Conservation (phyloP, 139 green algal species). For the Tetraselmis chui region DNA sequence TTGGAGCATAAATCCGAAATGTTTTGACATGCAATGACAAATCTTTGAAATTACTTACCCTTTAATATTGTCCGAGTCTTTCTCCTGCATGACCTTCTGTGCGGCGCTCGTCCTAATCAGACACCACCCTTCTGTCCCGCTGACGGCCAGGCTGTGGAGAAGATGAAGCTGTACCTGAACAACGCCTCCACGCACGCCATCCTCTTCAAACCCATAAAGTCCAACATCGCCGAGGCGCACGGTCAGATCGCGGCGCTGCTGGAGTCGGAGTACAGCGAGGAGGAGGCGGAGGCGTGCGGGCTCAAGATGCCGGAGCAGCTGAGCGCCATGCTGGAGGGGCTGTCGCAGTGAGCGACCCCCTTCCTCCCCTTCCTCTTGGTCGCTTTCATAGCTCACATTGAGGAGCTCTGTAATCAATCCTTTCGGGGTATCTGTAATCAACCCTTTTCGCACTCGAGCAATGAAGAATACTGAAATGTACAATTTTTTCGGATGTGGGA, state of each 20-base stretch:
- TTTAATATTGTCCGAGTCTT: not conserved
- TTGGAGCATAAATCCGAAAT: too few relatives aligned
- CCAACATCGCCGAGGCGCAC: conserved; percentile 91
- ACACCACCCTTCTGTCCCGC: not conserved
- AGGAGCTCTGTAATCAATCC: too few relatives aligned
- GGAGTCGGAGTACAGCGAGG: conserved; percentile 53
- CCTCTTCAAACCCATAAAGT: conserved; percentile 85
- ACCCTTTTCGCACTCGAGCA: too few relatives aligned
- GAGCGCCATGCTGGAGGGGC: too few relatives aligned
- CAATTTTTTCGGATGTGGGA: too few relatives aligned
- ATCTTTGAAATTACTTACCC: not conserved
- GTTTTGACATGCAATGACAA: not conserved
- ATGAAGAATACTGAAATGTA: too few relatives aligned
- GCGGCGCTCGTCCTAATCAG: not conserved
- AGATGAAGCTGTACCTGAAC: conserved; percentile 80
- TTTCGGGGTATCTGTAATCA: too few relatives aligned
- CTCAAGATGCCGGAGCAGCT: conserved; percentile 33
- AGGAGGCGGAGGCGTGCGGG: conserved; percentile 38
- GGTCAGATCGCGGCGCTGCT: conserved; percentile 73
- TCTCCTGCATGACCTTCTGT: not conserved
- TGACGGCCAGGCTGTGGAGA: conserved; percentile 40
- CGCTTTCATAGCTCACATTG: too few relatives aligned
- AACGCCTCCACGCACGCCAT: conserved; percentile 67
- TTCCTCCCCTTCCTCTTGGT: too few relatives aligned
- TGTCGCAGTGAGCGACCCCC: too few relatives aligned